Conservation (phyloP, 148 eudicot species). For the Cornus kousa region DNA sequence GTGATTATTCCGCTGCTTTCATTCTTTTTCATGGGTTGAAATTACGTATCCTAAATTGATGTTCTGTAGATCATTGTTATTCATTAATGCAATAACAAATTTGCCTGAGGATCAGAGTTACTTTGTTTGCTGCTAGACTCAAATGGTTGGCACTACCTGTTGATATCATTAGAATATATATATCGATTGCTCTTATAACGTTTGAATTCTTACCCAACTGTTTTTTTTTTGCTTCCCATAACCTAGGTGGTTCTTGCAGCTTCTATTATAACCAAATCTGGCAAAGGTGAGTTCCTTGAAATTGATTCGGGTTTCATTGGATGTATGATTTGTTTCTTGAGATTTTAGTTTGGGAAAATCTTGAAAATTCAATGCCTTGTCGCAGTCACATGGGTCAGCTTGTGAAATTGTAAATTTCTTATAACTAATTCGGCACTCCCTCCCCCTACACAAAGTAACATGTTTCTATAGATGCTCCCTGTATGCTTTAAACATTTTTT, state of each 20-base stretch:
- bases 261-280: conserved; percentile 44
- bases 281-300: conserved; percentile 31
- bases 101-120: neutral
- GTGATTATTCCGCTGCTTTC: neutral
- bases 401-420: neutral
- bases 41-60: neutral
- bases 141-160: too few relatives aligned
- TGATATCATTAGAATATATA: too few relatives aligned
- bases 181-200: neutral
- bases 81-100: neutral
- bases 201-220: neutral
- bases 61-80: neutral
- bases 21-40: neutral
- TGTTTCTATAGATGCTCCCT: neutral
- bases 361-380: too few relatives aligned
- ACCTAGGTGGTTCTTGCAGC: conserved; percentile 50
- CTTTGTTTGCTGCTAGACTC: neutral
- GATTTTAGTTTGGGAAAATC: neutral
- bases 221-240: neutral
- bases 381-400: neutral
- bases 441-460: too few relatives aligned
- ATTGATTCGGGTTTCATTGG: neutral
- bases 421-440: neutral
- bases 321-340: neutral
- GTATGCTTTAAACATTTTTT: neutral